phyloP scores from a whole-genome alignment of 176 grass and related monocot genomes.

The Luzula sylvatica region DNA sequence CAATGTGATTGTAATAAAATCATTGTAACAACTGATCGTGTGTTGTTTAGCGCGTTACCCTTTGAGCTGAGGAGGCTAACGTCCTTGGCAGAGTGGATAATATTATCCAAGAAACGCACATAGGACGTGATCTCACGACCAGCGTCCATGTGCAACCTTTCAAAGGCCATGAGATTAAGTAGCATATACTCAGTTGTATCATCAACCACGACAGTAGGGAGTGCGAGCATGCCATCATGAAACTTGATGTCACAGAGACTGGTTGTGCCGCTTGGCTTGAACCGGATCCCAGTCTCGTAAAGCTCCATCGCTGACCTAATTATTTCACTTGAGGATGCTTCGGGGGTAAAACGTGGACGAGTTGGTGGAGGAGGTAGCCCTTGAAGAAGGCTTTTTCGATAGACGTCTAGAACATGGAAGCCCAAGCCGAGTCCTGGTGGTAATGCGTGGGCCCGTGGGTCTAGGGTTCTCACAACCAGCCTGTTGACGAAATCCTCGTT shows the following conservation, averaged over 20 bases:
- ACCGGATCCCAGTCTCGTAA: constrained; percentile 64
- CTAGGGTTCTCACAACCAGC: constrained; percentile 47
- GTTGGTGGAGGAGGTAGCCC: not conserved
- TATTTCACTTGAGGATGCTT: constrained; percentile 27
- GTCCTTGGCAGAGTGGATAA: constrained; percentile 64
- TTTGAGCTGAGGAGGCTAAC: constrained; percentile 47
- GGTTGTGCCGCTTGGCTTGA: constrained; percentile 23
- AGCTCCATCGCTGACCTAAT: constrained; percentile 69
- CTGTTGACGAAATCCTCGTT: constrained; percentile 35
- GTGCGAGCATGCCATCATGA: constrained; percentile 31
- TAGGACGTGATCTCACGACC: constrained; percentile 78
- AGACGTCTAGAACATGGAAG: constrained; percentile 45
- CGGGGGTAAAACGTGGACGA: not conserved
- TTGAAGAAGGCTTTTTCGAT: constrained; percentile 45
- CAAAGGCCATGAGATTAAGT: constrained; percentile 91
- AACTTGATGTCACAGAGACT: constrained; percentile 62
- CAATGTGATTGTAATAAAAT: no score
- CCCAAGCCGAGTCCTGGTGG: not conserved
- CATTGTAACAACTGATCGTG: no score
- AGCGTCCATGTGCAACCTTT: constrained; percentile 58
- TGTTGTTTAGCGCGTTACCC: no score
- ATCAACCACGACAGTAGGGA: constrained; percentile 52
- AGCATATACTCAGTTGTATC: constrained; percentile 79
- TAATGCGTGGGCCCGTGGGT: not conserved
- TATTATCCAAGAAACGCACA: constrained; percentile 93